Conservation (phyloP, 169 alveolate genomes). For the Cryptosporidium ubiquitum region DNA sequence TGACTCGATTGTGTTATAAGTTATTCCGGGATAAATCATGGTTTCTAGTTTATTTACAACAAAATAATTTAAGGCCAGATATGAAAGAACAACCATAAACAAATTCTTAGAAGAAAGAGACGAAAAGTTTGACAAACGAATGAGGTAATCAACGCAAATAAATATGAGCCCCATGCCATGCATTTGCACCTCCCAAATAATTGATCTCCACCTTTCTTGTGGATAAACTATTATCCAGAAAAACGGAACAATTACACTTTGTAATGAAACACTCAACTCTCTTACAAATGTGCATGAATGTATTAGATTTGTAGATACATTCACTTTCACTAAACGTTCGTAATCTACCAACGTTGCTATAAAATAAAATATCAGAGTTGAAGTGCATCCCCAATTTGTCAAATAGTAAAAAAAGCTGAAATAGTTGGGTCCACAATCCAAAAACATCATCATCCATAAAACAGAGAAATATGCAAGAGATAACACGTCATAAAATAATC, state of each 20-base stretch:
- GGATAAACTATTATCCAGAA: constrained; percentile 71
- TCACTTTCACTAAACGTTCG: constrained; percentile 24
- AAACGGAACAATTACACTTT: constrained; percentile 70
- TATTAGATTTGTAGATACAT: constrained; percentile 34
- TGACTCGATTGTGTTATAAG: constrained; percentile 55
- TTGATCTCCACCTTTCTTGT: constrained; percentile 67
- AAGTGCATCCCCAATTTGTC: constrained; percentile 73
- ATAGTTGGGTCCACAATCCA: constrained; percentile 73
- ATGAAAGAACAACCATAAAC: constrained; percentile 34
- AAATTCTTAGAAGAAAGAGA: constrained; percentile 29
- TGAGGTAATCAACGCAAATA: constrained; percentile 46
- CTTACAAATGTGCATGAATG: constrained; percentile 51
- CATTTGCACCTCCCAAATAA: constrained; percentile 62
- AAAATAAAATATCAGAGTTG: constrained; percentile 26
- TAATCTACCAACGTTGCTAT: constrained; percentile 53
- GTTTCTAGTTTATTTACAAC: constrained; percentile 66
- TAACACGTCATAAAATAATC: constrained; percentile 26
- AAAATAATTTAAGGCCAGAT: constrained; percentile 14
- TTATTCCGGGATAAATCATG: constrained; percentile 66
- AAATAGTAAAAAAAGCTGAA: constrained; percentile 57
- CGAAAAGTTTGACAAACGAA: constrained; percentile 53
- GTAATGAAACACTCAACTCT: constrained; percentile 57
- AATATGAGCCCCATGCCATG: constrained; percentile 67
- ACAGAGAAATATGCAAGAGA: constrained; percentile 20
- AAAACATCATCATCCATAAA: constrained; percentile 50